phyloP scores from a whole-genome alignment of 345 rosid genomes.

The Dovyalis caffra region DNA sequence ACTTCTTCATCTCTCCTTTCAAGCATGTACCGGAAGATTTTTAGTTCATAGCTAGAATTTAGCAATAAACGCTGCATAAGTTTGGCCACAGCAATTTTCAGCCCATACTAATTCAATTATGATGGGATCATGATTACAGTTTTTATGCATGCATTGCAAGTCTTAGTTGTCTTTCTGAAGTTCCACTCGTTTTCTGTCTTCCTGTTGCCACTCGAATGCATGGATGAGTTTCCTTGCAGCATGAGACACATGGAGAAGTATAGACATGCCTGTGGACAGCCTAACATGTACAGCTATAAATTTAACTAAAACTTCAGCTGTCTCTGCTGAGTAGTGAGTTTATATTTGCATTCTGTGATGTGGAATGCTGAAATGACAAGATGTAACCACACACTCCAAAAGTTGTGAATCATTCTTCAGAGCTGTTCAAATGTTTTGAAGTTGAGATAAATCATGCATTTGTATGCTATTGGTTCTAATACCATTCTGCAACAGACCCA shows the following conservation, averaged over 20 bases:
- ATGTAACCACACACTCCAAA: neutral
- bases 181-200: neutral
- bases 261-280: neutral
- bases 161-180: neutral
- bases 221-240: neutral
- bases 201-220: neutral
- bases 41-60: neutral
- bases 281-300: neutral
- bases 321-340: neutral
- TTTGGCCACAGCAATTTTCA: neutral
- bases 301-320: neutral
- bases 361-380: neutral
- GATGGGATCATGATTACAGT: neutral
- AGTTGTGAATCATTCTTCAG: neutral
- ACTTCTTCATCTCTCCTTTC: neutral
- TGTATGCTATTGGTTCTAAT: constrained; percentile 15
- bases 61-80: neutral
- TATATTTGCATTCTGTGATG: neutral
- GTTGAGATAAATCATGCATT: constrained; percentile 9
- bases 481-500: constrained; percentile 60
- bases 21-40: neutral
- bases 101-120: neutral
- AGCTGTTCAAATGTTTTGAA: neutral
- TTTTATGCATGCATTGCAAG: neutral
- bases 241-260: neutral